A percentile compares a stretch with the other conserved stretches of the same genome.
phyloP scores from a whole-genome alignment of 371 early-diverging fungal species.

The Dinochytrium kinnereticum region DNA sequence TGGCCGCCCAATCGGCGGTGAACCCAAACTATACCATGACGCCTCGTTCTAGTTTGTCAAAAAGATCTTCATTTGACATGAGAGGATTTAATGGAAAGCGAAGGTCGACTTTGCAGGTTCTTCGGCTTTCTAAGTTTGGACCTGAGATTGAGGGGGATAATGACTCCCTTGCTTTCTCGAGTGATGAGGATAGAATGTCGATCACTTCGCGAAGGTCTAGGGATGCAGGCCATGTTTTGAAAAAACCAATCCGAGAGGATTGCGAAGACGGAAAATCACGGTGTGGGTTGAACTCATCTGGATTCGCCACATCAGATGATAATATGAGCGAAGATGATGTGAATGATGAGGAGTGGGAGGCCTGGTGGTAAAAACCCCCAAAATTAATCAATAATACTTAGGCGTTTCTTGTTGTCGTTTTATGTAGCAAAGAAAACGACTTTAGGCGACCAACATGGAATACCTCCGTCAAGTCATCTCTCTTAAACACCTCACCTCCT shows the following conservation, averaged over 20 bases:
- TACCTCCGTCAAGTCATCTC: conserved; percentile 35
- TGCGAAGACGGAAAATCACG: background rate
- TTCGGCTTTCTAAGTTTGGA: background rate
- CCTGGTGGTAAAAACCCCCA: conserved; percentile 36
- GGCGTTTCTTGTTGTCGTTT: background rate
- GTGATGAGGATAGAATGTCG: background rate
- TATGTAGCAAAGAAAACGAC: conserved; percentile 22
- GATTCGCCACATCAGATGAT: background rate
- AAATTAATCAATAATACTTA: background rate
- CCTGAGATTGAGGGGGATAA: background rate
- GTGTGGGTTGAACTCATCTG: background rate
- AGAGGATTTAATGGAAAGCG: background rate
- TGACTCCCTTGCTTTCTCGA: background rate
- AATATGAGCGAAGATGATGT: conserved; percentile 15
- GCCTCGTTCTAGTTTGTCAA: conserved; percentile 1
- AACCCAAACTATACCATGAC: background rate
- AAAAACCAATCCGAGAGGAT: no score
- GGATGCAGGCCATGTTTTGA: no score
- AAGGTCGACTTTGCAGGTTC: background rate
- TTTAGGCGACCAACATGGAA: conserved; percentile 40
- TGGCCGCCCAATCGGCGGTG: background rate
- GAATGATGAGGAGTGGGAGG: conserved; percentile 37
- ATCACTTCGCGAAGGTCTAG: background rate
- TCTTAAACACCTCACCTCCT: conserved; percentile 34
- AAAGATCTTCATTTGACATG: background rate